phyloP scores from a whole-genome alignment of 2,329 filamentous ascomycete genomes.

The Venturia aucupariae region DNA sequence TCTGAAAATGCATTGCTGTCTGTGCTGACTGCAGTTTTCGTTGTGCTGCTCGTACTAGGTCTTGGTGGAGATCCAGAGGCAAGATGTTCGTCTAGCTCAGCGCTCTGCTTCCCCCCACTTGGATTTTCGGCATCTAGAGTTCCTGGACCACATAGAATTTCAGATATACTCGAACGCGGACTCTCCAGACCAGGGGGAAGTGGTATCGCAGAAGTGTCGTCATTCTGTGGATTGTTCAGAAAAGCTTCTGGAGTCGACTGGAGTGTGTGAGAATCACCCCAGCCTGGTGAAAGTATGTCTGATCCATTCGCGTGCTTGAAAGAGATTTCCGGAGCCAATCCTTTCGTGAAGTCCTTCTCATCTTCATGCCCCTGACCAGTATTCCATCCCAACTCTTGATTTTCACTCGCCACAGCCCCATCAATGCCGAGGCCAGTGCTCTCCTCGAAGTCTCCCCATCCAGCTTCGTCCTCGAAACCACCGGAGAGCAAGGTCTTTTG shows the following conservation, averaged over 20 bases:
- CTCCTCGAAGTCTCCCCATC: conserved; percentile 12
- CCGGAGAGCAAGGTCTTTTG: neutral
- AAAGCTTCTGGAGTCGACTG: neutral
- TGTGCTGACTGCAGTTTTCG: neutral
- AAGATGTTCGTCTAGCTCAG: no score
- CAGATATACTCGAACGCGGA: neutral
- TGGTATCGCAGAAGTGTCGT: neutral
- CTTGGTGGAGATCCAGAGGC: neutral
- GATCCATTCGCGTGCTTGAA: neutral
- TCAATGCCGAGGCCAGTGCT: neutral
- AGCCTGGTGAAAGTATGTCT: neutral
- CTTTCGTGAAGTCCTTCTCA: neutral
- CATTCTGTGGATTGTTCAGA: neutral
- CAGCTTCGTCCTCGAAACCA: conserved; percentile 13
- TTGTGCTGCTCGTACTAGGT: neutral
- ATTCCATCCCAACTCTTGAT: neutral
- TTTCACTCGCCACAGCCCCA: neutral
- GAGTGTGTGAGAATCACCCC: neutral
- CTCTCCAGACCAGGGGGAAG: neutral
- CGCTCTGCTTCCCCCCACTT: neutral
- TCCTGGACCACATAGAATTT: neutral
- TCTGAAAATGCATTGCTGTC: neutral
- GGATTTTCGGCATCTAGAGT: neutral
- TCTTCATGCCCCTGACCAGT: neutral
- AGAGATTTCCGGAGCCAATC: neutral